Base-by-base conservation (phyloP, 2,329 filamentous ascomycete species). In the Scleromitrula shiraiana region DNA sequence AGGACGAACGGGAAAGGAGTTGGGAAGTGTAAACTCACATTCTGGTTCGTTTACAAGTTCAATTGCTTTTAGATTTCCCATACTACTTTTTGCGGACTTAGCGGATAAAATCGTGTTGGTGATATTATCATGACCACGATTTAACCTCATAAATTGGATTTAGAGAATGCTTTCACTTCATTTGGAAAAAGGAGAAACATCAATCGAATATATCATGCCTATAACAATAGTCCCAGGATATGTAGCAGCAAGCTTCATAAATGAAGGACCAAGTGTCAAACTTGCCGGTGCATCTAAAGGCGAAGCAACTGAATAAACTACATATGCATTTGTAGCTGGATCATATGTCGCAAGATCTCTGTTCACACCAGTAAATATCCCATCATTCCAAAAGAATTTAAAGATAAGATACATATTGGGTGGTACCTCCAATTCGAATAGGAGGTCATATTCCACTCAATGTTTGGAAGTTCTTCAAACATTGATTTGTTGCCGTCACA, bases 41-140 rank as follows among this genome's bases (percentile, higher is more conserved):
- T 78, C 72, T 3, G 76, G 76, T 47, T 79, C 75, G 54, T 79
- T 79, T 2, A 76, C 75, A 1, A 79, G 64, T 56, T 80, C 75
- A 27, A 79, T 73, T 2, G 75, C 72, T 15, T 71, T 63, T 9
- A 79, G 58, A 51, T 76, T 78, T 4, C 51, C 53, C 54, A 78
- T 72, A n/a, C 64, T 57, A 2, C 54, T 55, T 8, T 70, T 65
- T 1, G 70, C 75, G 0, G 67, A 56, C 36, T 66, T 67, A 2
- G 75, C 75, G 0, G 76, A 76, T 0, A 67, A 65, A 27, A 78
- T 72, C 0, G 74, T 78, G 53, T 79, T 79, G n/a, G 63, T 56
- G 15, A 76, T 64, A 38, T 77, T 66, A 52, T 78, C 68, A 26
- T 73, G 67, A 1, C 73, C 70, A 30, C 76, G 68, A 54, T 80